These are phyloP conservation scores for Waltiozyma solani DNA, from an alignment of 1,139 yeast species.

Conservation along the genomic window DNA sequence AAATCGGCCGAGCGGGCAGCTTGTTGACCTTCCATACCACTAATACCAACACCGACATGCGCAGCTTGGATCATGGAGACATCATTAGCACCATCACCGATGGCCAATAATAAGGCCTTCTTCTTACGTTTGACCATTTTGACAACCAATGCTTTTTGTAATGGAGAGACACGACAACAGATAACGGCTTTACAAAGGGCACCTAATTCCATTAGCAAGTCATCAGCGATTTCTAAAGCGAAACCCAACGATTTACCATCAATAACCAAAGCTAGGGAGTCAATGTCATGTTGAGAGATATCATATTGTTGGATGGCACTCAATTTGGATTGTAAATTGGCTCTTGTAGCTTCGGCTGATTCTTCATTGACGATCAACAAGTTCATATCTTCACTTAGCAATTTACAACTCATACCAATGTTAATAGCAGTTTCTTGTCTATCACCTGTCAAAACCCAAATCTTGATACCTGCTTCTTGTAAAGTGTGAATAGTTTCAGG, in stretches of 20 bases:
- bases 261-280: slow-evolving; percentile 79
- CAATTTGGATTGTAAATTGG: slow-evolving; percentile 65
- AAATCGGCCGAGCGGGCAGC: slow-evolving; percentile 98
- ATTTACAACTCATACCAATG: slow-evolving; percentile 89
- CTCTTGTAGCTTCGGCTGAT: slow-evolving; percentile 59
- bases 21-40: slow-evolving; percentile 99
- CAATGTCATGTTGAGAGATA: slow-evolving; percentile 54
- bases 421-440: slow-evolving; percentile 96
- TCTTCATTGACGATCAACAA: slow-evolving; percentile 83
- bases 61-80: slow-evolving; percentile 99
- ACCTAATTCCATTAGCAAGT: slow-evolving; percentile 69
- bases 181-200: slow-evolving; percentile 88
- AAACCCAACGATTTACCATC: slow-evolving; percentile 86
- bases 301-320: slow-evolving; percentile 66
- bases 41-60: slow-evolving; percentile 96
- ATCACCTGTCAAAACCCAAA: slow-evolving; percentile 99
- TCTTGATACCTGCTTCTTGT: slow-evolving; percentile 83
- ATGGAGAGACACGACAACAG: slow-evolving; percentile 96
- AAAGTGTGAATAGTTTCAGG: slow-evolving; percentile 89
- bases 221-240: slow-evolving; percentile 83
- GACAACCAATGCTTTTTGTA: slow-evolving; percentile 94
- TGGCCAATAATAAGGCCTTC: slow-evolving; percentile 73
- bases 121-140: slow-evolving; percentile 79
- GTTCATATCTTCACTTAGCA: slow-evolving; percentile 94
- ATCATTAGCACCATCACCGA: slow-evolving; percentile 98